Conservation (phyloP, 208 protist species). For the Acanthamoeba culbertsoni region DNA sequence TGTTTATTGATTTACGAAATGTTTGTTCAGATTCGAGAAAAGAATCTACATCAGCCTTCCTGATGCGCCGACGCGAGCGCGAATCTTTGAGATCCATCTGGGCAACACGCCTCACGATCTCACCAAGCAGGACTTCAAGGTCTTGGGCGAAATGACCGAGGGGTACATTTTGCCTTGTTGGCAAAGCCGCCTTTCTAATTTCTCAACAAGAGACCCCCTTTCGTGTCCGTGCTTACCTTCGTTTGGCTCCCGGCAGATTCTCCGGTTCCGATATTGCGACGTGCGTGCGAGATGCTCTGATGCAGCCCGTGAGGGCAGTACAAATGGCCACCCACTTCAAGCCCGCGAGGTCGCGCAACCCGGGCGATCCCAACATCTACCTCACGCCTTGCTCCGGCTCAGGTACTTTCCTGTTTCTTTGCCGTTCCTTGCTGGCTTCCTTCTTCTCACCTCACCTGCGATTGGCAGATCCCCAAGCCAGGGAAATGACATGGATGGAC, state of each 20-base stretch:
- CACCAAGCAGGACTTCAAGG: slow-evolving; percentile 87
- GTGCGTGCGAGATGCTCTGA: slow-evolving; percentile 95
- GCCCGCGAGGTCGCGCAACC: slow-evolving; percentile 72
- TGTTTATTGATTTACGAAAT: background rate
- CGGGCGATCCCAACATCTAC: background rate
- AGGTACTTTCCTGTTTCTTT: background rate
- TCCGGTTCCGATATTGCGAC: slow-evolving; percentile 96
- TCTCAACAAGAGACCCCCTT: background rate
- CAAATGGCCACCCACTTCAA: slow-evolving; percentile 98
- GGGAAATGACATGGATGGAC: slow-evolving; percentile 92
- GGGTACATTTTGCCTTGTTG: slow-evolving; percentile 69
- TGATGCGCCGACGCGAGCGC: slow-evolving; percentile 83
- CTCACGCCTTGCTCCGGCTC: background rate
- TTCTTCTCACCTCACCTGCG: background rate
- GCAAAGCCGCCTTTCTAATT: background rate
- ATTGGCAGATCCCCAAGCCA: slow-evolving; percentile 82
- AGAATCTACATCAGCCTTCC: slow-evolving; percentile 92
- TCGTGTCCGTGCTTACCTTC: background rate
- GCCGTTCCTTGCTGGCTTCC: background rate
- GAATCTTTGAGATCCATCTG: slow-evolving; percentile 96
- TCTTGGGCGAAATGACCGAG: slow-evolving; percentile 90
- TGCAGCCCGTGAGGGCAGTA: slow-evolving; percentile 96
- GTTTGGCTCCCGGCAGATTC: slow-evolving; percentile 78
- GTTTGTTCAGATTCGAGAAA: slow-evolving; percentile 83
- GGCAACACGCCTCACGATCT: slow-evolving; percentile 92